Evolutionary conservation across 495 filamentous ascomycete species (phyloP), one percentile per base, ranked within the genome.

Genomic region (Trichocladium antarcticum): DNA sequence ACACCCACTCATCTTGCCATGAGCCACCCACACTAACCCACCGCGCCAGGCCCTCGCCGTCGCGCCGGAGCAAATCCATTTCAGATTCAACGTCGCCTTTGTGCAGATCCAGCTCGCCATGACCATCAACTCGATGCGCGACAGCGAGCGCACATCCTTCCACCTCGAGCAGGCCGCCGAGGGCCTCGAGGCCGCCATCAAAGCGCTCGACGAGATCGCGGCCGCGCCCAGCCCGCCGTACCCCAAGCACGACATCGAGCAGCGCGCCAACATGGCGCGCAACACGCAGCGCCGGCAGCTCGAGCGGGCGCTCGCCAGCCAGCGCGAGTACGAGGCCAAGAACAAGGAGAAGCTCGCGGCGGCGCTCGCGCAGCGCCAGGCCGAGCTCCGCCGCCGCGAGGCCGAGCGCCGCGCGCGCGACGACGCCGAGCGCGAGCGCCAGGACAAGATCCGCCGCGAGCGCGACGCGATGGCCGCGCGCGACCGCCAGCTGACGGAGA

Each of bases 11-110:
- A 20, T 39, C 41, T 14, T 20, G 11, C 3, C 39, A 19, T 21
- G 27, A 8, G 16, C 10, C 10, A 24, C 19, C 22, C 32, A 21
- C 16, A 38, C 57, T 69, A 42, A 73, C 52, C 46, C 5, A 10
- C 40, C 15, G 14, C 34, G 45, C 15, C 42, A 89, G 72, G 88
- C 89, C 16, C 77, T 89, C 24, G 76, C 79, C 36, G 72, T 85
- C 35, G 79, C 84, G 0, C 85, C 88, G 1, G 85, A 89, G 16
- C 85, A 93, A 57, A 72, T 87, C 7, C 86, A 95, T 67, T 84
- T 92, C 59, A 83, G 90, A 61, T 98, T 98, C 77, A 98, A 98
- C 62, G 85, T 98, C 14, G 92, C 92, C 19, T 98, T 95, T 54
- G 87, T 96, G 15, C 89, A 97, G 60, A 88, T 94, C 51, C 88